These are phyloP conservation scores for Dioszegia hungarica DNA, from an alignment of 768 basidiomycete species.

Conservation along the genomic window DNA sequence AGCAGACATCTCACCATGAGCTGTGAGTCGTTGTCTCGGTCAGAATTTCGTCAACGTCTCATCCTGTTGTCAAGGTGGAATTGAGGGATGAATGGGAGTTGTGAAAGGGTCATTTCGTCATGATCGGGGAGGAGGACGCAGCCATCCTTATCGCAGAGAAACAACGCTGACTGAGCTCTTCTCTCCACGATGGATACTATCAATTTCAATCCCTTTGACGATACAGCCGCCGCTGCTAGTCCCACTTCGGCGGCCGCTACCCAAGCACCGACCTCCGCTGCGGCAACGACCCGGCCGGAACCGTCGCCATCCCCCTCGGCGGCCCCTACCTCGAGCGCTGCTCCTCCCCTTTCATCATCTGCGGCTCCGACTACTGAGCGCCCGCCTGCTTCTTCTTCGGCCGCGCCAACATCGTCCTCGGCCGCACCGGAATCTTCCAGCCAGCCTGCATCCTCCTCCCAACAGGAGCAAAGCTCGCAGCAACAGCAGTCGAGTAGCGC, in stretches of 20 bases:
- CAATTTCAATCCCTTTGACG: not conserved
- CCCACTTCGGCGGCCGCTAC: conserved; percentile 1
- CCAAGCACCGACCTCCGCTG: not conserved
- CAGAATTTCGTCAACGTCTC: no score
- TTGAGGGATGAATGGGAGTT: not conserved
- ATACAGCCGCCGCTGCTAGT: not conserved
- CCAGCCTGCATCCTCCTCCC: conserved; percentile 6
- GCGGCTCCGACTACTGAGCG: not conserved
- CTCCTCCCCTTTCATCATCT: conserved; percentile 6
- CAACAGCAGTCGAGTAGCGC: not conserved
- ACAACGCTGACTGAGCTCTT: not conserved
- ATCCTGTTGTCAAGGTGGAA: no score
- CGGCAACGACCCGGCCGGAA: not conserved
- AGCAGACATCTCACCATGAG: not conserved
- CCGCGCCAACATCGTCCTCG: not conserved
- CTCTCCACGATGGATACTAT: not conserved
- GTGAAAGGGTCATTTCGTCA: not conserved
- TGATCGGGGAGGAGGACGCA: not conserved
- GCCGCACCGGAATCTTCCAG: conserved; percentile 7
- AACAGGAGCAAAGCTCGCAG: not conserved
- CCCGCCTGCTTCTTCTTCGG: conserved; percentile 1
- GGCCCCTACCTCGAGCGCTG: not conserved
- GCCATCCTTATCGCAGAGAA: not conserved
- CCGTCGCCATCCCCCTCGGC: conserved; percentile 1
- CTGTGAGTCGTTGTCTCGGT: not conserved